Conservation (phyloP, 371 early-diverging fungal species). For the Mortierella sp. region DNA sequence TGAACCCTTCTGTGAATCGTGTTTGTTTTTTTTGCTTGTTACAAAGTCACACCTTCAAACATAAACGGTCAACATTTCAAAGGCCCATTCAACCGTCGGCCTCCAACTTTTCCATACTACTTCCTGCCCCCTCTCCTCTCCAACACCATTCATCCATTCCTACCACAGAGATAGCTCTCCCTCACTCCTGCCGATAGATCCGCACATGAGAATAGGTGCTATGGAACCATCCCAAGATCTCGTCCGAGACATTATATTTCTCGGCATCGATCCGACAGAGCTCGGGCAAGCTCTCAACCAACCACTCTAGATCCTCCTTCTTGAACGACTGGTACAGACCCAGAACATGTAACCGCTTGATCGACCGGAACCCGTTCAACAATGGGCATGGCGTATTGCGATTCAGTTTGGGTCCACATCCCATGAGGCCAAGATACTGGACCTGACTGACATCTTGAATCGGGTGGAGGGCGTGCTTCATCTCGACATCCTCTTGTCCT, state of each 20-base stretch:
- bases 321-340: constrained; percentile 46
- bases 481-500: constrained; percentile 15
- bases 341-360: constrained; percentile 41
- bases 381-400: constrained; percentile 13
- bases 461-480: constrained; percentile 38
- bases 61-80: too few relatives aligned
- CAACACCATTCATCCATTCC: neutral
- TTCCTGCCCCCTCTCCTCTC: too few relatives aligned
- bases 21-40: too few relatives aligned
- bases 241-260: constrained; percentile 47
- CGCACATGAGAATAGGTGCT: constrained; percentile 24
- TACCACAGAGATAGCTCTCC: neutral
- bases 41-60: too few relatives aligned
- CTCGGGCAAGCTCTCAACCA: constrained; percentile 35
- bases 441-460: constrained; percentile 39
- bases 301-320: constrained; percentile 49
- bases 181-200: constrained; percentile 39
- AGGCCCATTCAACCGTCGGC: too few relatives aligned
- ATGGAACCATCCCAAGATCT: constrained; percentile 33
- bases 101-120: too few relatives aligned
- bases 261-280: constrained; percentile 54
- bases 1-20: too few relatives aligned
- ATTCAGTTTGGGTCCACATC: constrained; percentile 38
- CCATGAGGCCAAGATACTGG: constrained; percentile 53
- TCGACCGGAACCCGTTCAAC: constrained; percentile 39